Conservation (phyloP, 2,329 filamentous ascomycete genomes). For the Pseudocercospora cruenta region DNA sequence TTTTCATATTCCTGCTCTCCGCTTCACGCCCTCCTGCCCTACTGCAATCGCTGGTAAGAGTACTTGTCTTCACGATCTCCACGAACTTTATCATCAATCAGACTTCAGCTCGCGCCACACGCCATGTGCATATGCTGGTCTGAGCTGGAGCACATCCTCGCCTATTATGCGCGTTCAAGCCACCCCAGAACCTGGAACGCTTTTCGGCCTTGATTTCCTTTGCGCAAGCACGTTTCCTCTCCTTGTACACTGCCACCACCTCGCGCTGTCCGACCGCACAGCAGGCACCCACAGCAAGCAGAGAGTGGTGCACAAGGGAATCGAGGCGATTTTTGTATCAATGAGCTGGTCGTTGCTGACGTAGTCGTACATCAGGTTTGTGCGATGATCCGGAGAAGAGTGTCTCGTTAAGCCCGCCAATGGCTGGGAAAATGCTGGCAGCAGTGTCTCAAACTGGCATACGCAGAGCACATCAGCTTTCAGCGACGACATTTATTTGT, state of each 20-base stretch:
- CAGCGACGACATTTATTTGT: background rate
- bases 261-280: conserved; percentile 6
- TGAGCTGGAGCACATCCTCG: background rate
- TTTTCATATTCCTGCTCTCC: background rate
- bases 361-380: background rate
- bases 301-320: background rate
- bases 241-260: conserved; percentile 7
- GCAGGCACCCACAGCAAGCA: background rate
- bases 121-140: background rate
- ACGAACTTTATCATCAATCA: background rate
- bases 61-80: background rate
- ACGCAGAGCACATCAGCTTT: background rate
- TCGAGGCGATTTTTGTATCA: background rate
- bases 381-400: background rate
- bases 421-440: background rate
- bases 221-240: background rate
- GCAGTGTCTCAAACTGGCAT: background rate
- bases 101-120: conserved; percentile 2
- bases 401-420: conserved; percentile 1
- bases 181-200: background rate
- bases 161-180: background rate
- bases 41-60: background rate
- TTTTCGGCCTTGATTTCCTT: background rate
- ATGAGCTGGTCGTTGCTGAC: background rate
- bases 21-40: background rate